phyloP scores from a whole-genome alignment of 495 filamentous ascomycete genomes.

The Pyronema omphalodes region DNA sequence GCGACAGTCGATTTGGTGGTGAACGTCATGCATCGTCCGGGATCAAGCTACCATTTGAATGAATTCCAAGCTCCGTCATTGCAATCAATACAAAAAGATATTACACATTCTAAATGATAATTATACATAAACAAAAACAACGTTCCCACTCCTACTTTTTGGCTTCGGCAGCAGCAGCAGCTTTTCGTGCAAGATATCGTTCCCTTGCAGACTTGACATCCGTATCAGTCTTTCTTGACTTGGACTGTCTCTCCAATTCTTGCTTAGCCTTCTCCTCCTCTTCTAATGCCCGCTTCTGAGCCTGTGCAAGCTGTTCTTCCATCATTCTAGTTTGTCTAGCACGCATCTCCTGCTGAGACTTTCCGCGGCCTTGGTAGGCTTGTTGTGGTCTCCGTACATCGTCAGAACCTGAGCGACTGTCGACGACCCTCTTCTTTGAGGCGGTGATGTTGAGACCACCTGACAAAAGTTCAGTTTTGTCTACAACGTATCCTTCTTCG shows the following conservation, averaged over 20 bases:
- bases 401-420: neutral
- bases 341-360: constrained; percentile 38
- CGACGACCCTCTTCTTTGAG: neutral
- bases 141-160: neutral
- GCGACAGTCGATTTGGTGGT: too few relatives aligned
- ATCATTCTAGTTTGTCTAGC: constrained; percentile 78
- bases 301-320: constrained; percentile 59
- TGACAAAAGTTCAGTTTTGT: constrained; percentile 75
- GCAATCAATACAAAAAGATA: too few relatives aligned
- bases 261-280: constrained; percentile 53
- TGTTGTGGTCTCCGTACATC: constrained; percentile 1
- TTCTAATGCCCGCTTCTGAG: constrained; percentile 50
- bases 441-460: constrained; percentile 62
- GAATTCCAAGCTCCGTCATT: too few relatives aligned
- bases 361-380: constrained; percentile 11
- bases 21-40: too few relatives aligned
- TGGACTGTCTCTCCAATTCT: constrained; percentile 52
- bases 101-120: too few relatives aligned
- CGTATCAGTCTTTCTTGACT: constrained; percentile 48
- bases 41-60: too few relatives aligned
- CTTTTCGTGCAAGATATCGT: constrained; percentile 71
- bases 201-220: constrained; percentile 79
- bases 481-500: constrained; percentile 84
- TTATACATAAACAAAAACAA: too few relatives aligned
- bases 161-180: constrained; percentile 39